Base-by-base conservation (phyloP, 164 flowering plant genomes). In the Vitis rotundifolia region DNA sequence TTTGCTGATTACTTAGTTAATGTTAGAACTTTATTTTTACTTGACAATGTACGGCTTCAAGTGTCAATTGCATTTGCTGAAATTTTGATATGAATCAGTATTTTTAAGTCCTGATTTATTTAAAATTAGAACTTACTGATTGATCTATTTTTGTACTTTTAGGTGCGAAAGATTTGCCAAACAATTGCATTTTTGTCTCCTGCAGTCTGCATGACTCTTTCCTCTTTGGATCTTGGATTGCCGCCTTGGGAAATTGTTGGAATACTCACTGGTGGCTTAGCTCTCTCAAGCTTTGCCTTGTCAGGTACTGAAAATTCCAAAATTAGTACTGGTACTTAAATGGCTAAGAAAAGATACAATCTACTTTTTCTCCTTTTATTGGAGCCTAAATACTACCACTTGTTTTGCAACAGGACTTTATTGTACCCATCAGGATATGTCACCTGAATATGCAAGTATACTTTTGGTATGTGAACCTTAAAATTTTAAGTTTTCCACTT, bases 361-460 rank as follows among this genome's bases (percentile, higher is more conserved):
- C 28, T 59, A 49, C 11, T 70, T 54, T 13, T 31, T 22, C 8
- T 54, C 9, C 65, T 54, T 28, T 15, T 28, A 7, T 3, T 29
- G 54, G 59, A 64, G 15, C 15, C 12, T 66, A 16, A 74, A 57
- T 56, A 22, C 22, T 53, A 50, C 49, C 8, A 0, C 47, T 52
- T 63, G 47, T 76, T 55, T 65, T 62, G 63, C 52, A 71, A 63
- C 87, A 94, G 98, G 99, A 73, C 89, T 94, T 48, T 94, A 94
- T 64, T 94, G 99, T 79, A 92, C 97, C 9, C 99, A 94, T 86
- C 99, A 92, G 79, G 99, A 94, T 77, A 92, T 94, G 19, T 94
- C 99, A 61, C 94, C 97, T 28, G 96, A 94, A 79, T 94, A 94
- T 74, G 97, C 99, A 55, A 94, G 98, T 76, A 82, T 94, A 69